Conservation (phyloP, 176 grass and related monocot genomes). For the Olyra latifolia region DNA sequence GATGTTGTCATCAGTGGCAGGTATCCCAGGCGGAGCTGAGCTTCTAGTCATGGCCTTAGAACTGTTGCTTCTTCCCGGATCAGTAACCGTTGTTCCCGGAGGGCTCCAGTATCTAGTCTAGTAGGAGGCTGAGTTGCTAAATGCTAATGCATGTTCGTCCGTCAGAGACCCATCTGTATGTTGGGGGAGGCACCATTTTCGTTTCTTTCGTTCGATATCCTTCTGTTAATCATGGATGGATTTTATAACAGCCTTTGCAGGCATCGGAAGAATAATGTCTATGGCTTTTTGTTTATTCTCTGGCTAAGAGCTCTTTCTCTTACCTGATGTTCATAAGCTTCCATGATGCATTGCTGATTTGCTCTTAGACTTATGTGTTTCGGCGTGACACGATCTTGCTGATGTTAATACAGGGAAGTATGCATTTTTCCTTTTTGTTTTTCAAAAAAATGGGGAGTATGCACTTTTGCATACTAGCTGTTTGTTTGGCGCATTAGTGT, state of each 20-base stretch:
- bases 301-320: background rate
- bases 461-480: no score
- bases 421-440: background rate
- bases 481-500: no score
- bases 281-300: background rate
- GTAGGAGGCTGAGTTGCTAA: constrained; percentile 23
- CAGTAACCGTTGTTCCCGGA: constrained; percentile 17
- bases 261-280: constrained; percentile 40
- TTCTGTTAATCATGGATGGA: constrained; percentile 42
- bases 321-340: background rate
- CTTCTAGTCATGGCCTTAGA: constrained; percentile 18
- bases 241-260: constrained; percentile 39
- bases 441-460: no score
- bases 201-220: constrained; percentile 11
- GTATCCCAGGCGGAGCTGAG: constrained; percentile 5
- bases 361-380: background rate
- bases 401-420: background rate
- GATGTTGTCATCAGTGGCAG: constrained; percentile 12
- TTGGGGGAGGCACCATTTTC: constrained; percentile 15
- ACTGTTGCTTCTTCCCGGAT: constrained; percentile 8
- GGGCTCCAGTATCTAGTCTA: constrained; percentile 27
- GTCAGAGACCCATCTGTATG: constrained; percentile 28
- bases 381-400: background rate
- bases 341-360: background rate
- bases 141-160: constrained; percentile 36